These are phyloP conservation scores for Nymphaea thermarum DNA, from an alignment of 164 flowering plant species.

Conservation along the genomic window DNA sequence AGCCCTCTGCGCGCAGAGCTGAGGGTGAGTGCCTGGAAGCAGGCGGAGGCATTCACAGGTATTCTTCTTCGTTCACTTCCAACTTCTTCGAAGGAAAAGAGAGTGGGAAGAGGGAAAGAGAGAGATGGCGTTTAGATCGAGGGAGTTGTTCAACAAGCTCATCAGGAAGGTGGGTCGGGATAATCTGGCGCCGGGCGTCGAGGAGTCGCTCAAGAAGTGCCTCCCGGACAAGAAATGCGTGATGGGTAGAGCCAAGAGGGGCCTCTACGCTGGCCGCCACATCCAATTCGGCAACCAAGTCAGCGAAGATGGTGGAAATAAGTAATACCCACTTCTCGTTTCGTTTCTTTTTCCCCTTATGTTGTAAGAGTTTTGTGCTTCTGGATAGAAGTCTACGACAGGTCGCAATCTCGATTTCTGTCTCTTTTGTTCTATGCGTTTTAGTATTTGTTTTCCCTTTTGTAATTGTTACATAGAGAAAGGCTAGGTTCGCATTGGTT, in stretches of 20 bases:
- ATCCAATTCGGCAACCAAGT: constrained; percentile 80
- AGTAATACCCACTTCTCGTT: constrained; percentile 17
- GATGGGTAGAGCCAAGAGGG: constrained; percentile 91
- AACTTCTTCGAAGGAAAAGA: neutral
- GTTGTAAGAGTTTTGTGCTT: neutral
- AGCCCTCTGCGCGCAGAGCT: too few relatives aligned
- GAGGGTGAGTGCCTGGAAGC: too few relatives aligned
- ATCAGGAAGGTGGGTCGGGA: constrained; percentile 55
- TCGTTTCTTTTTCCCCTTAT: neutral
- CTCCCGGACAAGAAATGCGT: constrained; percentile 56
- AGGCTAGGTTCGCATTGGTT: too few relatives aligned
- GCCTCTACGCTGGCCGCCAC: constrained; percentile 84
- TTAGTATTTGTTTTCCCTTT: neutral
- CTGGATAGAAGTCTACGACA: neutral
- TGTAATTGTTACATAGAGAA: neutral
- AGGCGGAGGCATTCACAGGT: too few relatives aligned
- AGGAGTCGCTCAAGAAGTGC: constrained; percentile 44
- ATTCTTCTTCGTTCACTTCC: neutral
- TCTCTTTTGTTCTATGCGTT: neutral
- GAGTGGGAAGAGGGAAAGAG: neutral
- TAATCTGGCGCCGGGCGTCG: constrained; percentile 40
- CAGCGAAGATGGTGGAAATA: constrained; percentile 97
- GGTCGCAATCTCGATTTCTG: neutral
- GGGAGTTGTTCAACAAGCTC: constrained; percentile 64
- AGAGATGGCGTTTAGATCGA: constrained; percentile 69